phyloP scores from a whole-genome alignment of 1,139 yeast species.

The Lodderomyces parapsilosis region DNA sequence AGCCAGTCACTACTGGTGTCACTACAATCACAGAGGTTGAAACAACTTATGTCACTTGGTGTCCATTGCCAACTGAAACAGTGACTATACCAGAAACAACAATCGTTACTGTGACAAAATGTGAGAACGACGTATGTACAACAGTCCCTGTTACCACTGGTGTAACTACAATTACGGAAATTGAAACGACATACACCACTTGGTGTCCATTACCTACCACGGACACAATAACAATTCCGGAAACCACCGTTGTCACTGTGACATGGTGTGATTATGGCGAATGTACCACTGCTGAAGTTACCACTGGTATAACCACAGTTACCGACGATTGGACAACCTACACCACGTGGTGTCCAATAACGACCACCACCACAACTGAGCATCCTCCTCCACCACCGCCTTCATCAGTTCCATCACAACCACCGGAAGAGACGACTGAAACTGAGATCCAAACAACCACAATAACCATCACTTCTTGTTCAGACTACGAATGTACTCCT shows the following conservation, averaged over 20 bases:
- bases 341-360: slow-evolving; percentile 34
- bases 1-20: slow-evolving; percentile 14
- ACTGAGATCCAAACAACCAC: not conserved
- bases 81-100: slow-evolving; percentile 35
- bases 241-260: not conserved
- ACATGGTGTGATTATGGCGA: not conserved
- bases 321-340: slow-evolving; percentile 23
- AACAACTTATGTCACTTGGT: slow-evolving; percentile 29
- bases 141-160: slow-evolving; percentile 26
- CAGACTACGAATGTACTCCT: slow-evolving; percentile 24
- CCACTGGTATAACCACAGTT: slow-evolving; percentile 2
- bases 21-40: not conserved
- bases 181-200: slow-evolving; percentile 30
- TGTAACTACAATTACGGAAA: slow-evolving; percentile 27
- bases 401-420: not conserved
- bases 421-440: not conserved
- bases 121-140: slow-evolving; percentile 26
- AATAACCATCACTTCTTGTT: slow-evolving; percentile 22
- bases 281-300: not conserved
- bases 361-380: not conserved
- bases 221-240: slow-evolving; percentile 1
- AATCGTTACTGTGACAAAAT: slow-evolving; percentile 28
- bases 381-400: slow-evolving; percentile 1
- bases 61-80: slow-evolving; percentile 29
- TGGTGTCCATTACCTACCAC: slow-evolving; percentile 26